Evolutionary conservation across 2,329 filamentous ascomycete species (phyloP).

Genomic region (Waltergamsia citrina): DNA sequence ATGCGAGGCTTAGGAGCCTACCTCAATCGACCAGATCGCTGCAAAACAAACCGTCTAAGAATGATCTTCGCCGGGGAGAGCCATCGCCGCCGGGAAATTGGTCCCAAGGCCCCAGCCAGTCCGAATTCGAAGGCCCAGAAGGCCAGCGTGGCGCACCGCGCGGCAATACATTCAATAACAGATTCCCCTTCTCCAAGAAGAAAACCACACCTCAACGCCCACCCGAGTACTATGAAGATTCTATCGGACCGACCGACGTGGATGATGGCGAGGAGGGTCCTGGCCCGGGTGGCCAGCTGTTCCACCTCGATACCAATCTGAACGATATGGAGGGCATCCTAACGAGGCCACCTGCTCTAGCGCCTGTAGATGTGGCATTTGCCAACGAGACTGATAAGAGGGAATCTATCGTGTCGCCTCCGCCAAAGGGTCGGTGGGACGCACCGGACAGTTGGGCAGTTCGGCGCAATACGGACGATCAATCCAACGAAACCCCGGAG

Average conservation of each 20-base stretch:
- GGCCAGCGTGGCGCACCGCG: conserved; percentile 16
- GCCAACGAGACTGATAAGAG: conserved; percentile 32
- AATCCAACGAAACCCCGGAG: conserved; percentile 45
- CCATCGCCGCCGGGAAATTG: conserved; percentile 26
- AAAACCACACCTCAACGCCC: conserved; percentile 25
- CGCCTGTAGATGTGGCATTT: conserved; percentile 55
- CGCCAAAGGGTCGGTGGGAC: conserved; percentile 63
- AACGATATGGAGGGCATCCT: conserved; percentile 89
- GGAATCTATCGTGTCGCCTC: conserved; percentile 19
- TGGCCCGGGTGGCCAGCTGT: conserved; percentile 59
- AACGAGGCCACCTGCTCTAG: conserved; percentile 58
- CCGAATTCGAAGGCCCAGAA: conserved; percentile 16
- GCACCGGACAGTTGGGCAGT: conserved; percentile 97
- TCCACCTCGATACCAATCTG: conserved; percentile 78
- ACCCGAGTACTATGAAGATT: conserved; percentile 46
- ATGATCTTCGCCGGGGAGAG: conserved; percentile 31
- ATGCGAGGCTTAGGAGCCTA: conserved; percentile 31
- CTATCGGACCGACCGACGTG: conserved; percentile 50
- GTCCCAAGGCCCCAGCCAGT: conserved; percentile 15
- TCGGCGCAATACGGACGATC: conserved; percentile 60
- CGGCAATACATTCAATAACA: conserved; percentile 51
- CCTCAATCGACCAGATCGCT: conserved; percentile 45
- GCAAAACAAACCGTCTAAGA: conserved; percentile 36
- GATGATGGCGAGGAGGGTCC: no score
- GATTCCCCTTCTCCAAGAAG: conserved; percentile 54